Evolutionary conservation across 2,329 filamentous ascomycete genomes (phyloP).

Genomic region (Aspergillus felis): DNA sequence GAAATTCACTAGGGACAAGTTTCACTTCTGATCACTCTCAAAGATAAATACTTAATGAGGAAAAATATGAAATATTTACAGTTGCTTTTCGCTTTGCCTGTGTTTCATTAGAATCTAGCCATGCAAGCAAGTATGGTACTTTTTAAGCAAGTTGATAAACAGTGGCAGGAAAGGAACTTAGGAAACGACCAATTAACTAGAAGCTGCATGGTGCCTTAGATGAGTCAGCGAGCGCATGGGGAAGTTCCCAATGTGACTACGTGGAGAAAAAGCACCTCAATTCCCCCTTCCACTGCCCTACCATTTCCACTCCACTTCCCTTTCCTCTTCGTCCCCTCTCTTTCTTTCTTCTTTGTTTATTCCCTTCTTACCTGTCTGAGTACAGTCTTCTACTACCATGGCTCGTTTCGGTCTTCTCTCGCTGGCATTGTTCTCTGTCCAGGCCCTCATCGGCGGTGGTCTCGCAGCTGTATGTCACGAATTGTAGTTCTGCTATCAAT

Average conservation of each 20-base stretch:
- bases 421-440: constrained; percentile 67
- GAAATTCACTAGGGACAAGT: background rate
- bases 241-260: constrained; percentile 10
- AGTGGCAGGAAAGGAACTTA: background rate
- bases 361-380: constrained; percentile 7
- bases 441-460: constrained; percentile 62
- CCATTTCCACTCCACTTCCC: constrained; percentile 2
- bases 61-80: background rate
- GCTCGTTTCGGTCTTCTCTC: constrained; percentile 68
- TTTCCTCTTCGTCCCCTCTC: constrained; percentile 4
- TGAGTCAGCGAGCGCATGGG: background rate
- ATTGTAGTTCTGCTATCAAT: constrained; percentile 4
- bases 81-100: background rate
- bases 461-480: constrained; percentile 54
- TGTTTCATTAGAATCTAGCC: background rate
- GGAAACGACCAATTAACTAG: background rate
- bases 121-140: background rate
- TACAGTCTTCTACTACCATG: constrained; percentile 51
- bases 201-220: background rate
- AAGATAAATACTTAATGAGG: background rate
- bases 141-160: background rate
- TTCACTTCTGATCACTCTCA: background rate
- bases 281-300: constrained; percentile 4
- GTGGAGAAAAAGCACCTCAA: constrained; percentile 20
- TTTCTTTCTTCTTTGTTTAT: constrained; percentile 13